Base-by-base conservation (phyloP, 169 alveolate species). In the Eimeria praecox region DNA sequence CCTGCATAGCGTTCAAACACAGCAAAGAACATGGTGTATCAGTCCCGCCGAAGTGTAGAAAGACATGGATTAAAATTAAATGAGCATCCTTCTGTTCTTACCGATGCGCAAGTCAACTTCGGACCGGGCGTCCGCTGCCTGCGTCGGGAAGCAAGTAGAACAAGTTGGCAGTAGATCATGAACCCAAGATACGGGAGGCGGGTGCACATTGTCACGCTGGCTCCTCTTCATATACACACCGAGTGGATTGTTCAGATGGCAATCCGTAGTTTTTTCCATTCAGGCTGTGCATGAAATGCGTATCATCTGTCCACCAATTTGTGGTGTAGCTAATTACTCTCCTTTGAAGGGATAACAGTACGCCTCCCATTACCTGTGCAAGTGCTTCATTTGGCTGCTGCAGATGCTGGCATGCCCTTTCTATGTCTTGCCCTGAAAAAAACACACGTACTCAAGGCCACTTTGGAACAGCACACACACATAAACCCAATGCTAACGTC, bases 81-180 rank as follows among this genome's bases (percentile, higher is more conserved):
- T 27, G 44, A 0, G 18, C 38, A 42, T 46, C 52, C 20, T 54
- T 12, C n/a, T 42, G 12, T 16, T 24, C 94, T 77, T 46, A 96
- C 99, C 99, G 12, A 99, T 98, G 95, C 99, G 98, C 71, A 99
- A 97, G 95, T 99, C 99, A 4, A 99, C 97, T 95, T 99, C 99
- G 87, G 98, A 96, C 86, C 99, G 97, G 8, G 98, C 98, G 88
- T 98, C 98, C 3, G 98, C 99, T 5, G 99, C 99, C 96, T 95
- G 94, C 54, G 38, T 18, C 42, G 30, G 30, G 24, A 54, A 73
- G 62, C 35, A 62, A 27, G 44, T 24, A 40, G 22, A 38, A 75
- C 86, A 69, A 69, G 80, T 3, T 12, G 49, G 80, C 44, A 69
- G 27, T 16, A 69, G n/a, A 12, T 64, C 35, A 59, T 69, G 80